A percentile compares a stretch with the other conserved stretches of the same genome.
Evolutionary conservation across 202 grass and related monocot species (phyloP).

Genomic region (Digitaria exilis): DNA sequence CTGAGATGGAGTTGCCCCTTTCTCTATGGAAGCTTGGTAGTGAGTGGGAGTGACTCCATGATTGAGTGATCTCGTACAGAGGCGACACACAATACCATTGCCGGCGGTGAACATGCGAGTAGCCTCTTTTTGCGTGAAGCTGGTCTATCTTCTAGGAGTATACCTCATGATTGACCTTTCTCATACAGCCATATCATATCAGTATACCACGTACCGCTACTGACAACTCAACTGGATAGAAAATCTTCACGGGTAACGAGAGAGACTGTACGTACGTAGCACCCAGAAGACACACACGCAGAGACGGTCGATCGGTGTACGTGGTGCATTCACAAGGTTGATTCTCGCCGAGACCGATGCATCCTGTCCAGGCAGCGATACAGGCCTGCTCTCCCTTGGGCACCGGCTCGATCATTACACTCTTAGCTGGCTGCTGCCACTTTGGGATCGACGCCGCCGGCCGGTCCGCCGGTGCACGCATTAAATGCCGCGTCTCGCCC

Average conservation of each 20-base stretch:
- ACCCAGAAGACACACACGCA: neutral
- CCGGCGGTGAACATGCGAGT: neutral
- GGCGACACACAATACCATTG: too few relatives aligned
- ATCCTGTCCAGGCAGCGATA: neutral
- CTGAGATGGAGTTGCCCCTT: too few relatives aligned
- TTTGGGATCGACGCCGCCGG: constrained; percentile 27
- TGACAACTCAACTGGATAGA: too few relatives aligned
- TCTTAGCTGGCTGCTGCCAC: neutral
- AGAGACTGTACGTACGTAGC: too few relatives aligned
- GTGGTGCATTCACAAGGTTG: neutral
- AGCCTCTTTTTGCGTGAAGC: neutral
- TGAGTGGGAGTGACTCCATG: too few relatives aligned
- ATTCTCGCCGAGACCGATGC: constrained; percentile 17
- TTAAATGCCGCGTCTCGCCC: too few relatives aligned
- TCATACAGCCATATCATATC: too few relatives aligned
- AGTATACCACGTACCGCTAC: too few relatives aligned
- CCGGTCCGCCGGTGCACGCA: constrained; percentile 22
- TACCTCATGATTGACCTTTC: too few relatives aligned
- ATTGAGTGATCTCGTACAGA: too few relatives aligned
- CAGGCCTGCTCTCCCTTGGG: neutral
- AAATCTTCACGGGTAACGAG: too few relatives aligned
- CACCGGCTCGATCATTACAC: neutral
- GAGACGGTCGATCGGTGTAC: neutral
- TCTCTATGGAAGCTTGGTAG: too few relatives aligned
- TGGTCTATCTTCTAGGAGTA: neutral